Conservation (phyloP, 129 eudicot species). For the Mikania micrantha region DNA sequence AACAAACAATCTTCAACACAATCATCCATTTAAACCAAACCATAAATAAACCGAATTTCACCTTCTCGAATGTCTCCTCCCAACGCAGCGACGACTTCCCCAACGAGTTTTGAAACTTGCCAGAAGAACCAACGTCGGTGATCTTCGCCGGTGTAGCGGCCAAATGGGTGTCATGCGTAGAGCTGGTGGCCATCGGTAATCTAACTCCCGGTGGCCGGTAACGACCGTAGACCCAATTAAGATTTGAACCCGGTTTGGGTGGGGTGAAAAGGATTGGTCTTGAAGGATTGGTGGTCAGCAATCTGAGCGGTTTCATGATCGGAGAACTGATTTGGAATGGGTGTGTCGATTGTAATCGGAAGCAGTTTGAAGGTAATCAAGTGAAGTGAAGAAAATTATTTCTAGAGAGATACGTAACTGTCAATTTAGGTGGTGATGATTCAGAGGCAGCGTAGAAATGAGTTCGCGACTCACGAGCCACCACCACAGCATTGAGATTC, state of each 20-base stretch:
- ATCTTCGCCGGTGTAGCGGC: constrained; percentile 19
- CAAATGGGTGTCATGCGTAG: constrained; percentile 21
- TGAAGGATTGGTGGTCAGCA: constrained; percentile 31
- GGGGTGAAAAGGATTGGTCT: constrained; percentile 14
- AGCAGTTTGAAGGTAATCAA: constrained; percentile 1
- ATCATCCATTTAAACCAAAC: neutral
- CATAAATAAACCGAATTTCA: neutral
- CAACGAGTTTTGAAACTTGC: constrained; percentile 14
- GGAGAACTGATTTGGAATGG: constrained; percentile 10
- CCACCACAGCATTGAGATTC: constrained; percentile 7
- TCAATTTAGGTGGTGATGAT: constrained; percentile 16
- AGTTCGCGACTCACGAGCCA: neutral
- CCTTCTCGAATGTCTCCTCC: constrained; percentile 38
- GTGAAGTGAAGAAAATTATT: neutral
- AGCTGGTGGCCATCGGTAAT: constrained; percentile 32
- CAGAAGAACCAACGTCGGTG: constrained; percentile 28
- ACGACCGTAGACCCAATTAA: constrained; percentile 27
- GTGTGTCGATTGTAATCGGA: neutral
- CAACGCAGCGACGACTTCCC: constrained; percentile 23
- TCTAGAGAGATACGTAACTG: constrained; percentile 24
- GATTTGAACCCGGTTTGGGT: constrained; percentile 21
- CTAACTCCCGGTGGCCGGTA: constrained; percentile 24
- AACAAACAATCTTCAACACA: constrained; percentile 10
- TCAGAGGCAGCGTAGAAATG: neutral
- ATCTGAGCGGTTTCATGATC: constrained; percentile 37